Evolutionary conservation across 1,284 basidiomycete genomes (phyloP).

Genomic region (Schizophyllum commune): DNA sequence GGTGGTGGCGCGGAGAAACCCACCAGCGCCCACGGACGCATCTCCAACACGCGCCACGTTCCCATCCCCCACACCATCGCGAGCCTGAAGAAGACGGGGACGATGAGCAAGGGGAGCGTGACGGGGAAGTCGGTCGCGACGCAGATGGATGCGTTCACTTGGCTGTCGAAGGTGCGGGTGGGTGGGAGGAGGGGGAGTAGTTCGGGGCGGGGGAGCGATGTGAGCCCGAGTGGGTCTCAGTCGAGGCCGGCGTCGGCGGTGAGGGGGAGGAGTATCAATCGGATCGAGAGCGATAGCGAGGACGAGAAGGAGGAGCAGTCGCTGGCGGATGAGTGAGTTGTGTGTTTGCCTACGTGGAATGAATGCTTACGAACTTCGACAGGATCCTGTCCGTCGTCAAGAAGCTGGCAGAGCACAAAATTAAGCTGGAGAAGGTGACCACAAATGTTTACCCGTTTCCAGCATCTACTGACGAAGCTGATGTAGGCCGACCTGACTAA

Average conservation of each 20-base stretch:
- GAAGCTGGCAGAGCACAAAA: constrained; percentile 53
- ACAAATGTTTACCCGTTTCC: neutral
- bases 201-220: constrained; percentile 27
- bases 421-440: constrained; percentile 78
- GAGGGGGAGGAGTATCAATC: constrained; percentile 16
- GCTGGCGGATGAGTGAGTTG: constrained; percentile 72
- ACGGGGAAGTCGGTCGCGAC: constrained; percentile 38
- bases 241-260: constrained; percentile 7
- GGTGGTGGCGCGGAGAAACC: neutral
- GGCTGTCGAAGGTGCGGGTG: constrained; percentile 61
- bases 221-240: constrained; percentile 13
- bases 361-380: constrained; percentile 1
- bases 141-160: constrained; percentile 55
- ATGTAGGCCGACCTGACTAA: constrained; percentile 73
- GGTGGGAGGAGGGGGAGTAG: constrained; percentile 33
- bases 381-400: constrained; percentile 76
- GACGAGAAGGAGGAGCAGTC: constrained; percentile 23
- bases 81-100: constrained; percentile 30
- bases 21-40: neutral
- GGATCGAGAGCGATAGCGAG: constrained; percentile 35
- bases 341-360: neutral
- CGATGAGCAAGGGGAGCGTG: constrained; percentile 51
- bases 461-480: constrained; percentile 49
- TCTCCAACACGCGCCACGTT: neutral
- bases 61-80: constrained; percentile 10